These are phyloP conservation scores for Pythium utonaiense DNA, from an alignment of 352 stramenopile species.

Conservation along the genomic window DNA sequence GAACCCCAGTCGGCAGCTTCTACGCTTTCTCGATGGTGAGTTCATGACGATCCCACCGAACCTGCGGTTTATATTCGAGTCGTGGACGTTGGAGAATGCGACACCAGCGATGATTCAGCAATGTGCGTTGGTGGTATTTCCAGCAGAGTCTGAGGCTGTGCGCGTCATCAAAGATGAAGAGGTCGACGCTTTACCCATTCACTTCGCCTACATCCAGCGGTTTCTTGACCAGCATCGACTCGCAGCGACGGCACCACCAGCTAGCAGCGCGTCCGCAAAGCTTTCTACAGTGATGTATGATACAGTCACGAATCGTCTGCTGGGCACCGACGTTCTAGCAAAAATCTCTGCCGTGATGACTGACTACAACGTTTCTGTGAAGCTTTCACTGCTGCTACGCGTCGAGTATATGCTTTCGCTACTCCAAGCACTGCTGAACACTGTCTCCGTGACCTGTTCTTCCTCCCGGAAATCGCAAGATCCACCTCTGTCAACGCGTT, in stretches of 20 bases:
- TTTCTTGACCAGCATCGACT: slow-evolving; percentile 27
- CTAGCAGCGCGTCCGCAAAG: not conserved
- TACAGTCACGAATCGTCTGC: slow-evolving; percentile 22
- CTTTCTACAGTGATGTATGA: slow-evolving; percentile 15
- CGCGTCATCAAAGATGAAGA: slow-evolving; percentile 9
- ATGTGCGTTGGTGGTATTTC: slow-evolving; percentile 16
- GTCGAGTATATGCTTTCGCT: slow-evolving; percentile 40
- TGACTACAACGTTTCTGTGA: slow-evolving; percentile 27
- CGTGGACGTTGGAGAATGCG: slow-evolving; percentile 21
- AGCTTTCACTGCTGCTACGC: slow-evolving; percentile 36
- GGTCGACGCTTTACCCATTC: slow-evolving; percentile 20
- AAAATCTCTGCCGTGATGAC: slow-evolving; percentile 24
- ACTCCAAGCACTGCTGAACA: slow-evolving; percentile 37
- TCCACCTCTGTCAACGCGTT: not conserved
- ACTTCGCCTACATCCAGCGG: slow-evolving; percentile 26
- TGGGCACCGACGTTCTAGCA: slow-evolving; percentile 25
- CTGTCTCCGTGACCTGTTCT: slow-evolving; percentile 10
- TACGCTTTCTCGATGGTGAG: slow-evolving; percentile 22
- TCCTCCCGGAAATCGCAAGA: slow-evolving; percentile 12
- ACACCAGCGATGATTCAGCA: slow-evolving; percentile 20
- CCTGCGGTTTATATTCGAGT: slow-evolving; percentile 61
- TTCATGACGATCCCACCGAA: slow-evolving; percentile 65
- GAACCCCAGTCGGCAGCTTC: not conserved
- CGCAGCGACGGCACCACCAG: not conserved
- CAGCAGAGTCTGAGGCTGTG: slow-evolving; percentile 2